These are phyloP conservation scores for Castanospermum australe DNA, from an alignment of 306 rosid genomes.

Conservation along the genomic window DNA sequence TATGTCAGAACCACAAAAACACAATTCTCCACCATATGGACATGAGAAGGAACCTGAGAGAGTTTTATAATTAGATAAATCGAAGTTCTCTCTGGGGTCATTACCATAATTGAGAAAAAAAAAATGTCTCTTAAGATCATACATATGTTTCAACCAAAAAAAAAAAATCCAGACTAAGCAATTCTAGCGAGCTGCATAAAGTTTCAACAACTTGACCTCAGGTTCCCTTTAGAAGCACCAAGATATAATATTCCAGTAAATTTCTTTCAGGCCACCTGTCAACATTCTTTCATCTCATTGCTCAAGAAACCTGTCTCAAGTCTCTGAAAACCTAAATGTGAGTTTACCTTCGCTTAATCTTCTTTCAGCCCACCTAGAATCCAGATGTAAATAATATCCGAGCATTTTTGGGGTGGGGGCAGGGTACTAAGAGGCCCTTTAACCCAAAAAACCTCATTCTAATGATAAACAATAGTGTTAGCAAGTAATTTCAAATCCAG, in stretches of 20 bases:
- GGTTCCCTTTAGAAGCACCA: not conserved
- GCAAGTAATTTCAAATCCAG: too few relatives aligned
- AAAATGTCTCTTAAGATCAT: not conserved
- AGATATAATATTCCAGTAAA: not conserved
- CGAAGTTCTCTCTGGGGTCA: not conserved
- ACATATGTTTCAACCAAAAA: not conserved
- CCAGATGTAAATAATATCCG: too few relatives aligned
- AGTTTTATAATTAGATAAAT: not conserved
- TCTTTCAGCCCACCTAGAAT: too few relatives aligned
- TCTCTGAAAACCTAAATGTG: too few relatives aligned
- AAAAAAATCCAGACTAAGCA: not conserved
- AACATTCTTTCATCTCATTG: too few relatives aligned
- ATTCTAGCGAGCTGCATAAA: not conserved
- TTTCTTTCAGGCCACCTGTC: too few relatives aligned
- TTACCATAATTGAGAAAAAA: not conserved
- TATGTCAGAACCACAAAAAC: conserved; percentile 1
- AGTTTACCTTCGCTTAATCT: too few relatives aligned
- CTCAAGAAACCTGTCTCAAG: too few relatives aligned
- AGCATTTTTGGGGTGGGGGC: too few relatives aligned
- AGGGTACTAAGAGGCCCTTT: not conserved
- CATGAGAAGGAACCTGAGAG: not conserved
- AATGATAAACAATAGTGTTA: too few relatives aligned
- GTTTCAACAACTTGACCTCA: not conserved
- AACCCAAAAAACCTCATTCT: not conserved
- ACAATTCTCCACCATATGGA: not conserved